These are phyloP conservation scores for Saccharomyces uvarum DNA, from an alignment of 1,139 yeast genomes.

Conservation along the genomic window DNA sequence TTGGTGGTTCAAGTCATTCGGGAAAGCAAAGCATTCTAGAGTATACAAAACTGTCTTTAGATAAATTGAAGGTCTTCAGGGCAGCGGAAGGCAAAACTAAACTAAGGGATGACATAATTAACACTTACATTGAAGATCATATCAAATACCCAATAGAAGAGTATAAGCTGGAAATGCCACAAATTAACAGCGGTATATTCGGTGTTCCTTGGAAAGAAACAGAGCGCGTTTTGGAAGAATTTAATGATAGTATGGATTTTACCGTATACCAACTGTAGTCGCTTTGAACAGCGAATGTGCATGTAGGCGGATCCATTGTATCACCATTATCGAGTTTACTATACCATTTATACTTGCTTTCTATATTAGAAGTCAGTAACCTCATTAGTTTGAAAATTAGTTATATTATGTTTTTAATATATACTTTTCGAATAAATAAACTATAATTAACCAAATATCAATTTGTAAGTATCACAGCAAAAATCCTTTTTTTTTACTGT, in stretches of 20 bases:
- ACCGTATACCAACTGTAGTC: slow-evolving; percentile 15
- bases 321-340: background rate
- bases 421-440: background rate
- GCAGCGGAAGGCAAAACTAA: background rate
- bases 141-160: slow-evolving; percentile 11
- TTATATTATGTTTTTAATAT: background rate
- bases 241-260: slow-evolving; percentile 36
- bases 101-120: background rate
- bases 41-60: slow-evolving; percentile 17
- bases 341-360: background rate
- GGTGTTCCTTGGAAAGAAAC: slow-evolving; percentile 73
- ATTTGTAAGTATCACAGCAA: background rate
- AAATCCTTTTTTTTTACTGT: background rate
- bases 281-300: background rate
- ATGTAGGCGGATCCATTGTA: background rate
- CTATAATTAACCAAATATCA: background rate
- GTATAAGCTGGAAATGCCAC: slow-evolving; percentile 51
- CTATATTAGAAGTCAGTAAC: background rate
- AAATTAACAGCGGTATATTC: slow-evolving; percentile 73
- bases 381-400: background rate
- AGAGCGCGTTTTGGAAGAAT: slow-evolving; percentile 40
- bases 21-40: slow-evolving; percentile 13
- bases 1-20: slow-evolving; percentile 21
- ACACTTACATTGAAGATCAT: slow-evolving; percentile 4
- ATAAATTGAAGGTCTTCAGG: background rate